These are phyloP conservation scores for Eimeria sp. DNA, from an alignment of 169 alveolate genomes.

Conservation along the genomic window DNA sequence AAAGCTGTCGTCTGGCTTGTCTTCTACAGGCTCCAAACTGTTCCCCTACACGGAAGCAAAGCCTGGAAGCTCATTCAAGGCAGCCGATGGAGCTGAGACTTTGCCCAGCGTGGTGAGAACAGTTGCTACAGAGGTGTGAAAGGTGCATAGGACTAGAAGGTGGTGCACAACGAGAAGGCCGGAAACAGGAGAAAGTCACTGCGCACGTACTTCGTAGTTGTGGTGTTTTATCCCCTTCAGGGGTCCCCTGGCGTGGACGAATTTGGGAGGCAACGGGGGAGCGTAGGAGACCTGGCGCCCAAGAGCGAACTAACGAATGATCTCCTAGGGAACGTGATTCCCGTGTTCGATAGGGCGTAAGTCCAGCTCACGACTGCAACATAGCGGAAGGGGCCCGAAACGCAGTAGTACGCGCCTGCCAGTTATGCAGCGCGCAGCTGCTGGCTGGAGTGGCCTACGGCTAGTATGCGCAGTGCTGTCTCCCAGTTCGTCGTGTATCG, in stretches of 20 bases:
- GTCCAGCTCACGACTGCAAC: background rate
- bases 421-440: background rate
- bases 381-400: background rate
- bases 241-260: conserved; percentile 24
- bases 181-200: background rate
- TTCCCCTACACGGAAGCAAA: background rate
- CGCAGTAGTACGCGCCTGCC: background rate
- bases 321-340: conserved; percentile 41
- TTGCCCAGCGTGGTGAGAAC: conserved; percentile 17
- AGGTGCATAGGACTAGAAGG: background rate
- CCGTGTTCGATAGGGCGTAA: conserved; percentile 53
- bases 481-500: background rate
- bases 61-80: background rate
- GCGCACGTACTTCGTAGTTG: background rate
- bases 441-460: background rate
- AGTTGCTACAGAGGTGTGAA: background rate
- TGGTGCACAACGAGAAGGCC: background rate
- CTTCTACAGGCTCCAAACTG: background rate
- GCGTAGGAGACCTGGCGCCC: conserved; percentile 63
- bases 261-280: conserved; percentile 59
- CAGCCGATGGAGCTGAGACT: background rate
- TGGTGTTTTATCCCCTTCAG: background rate
- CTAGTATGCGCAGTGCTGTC: background rate
- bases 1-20: background rate
- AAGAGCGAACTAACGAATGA: conserved; percentile 48